phyloP scores from a whole-genome alignment of 208 protist species.

The Trypanosoma scelopori region DNA sequence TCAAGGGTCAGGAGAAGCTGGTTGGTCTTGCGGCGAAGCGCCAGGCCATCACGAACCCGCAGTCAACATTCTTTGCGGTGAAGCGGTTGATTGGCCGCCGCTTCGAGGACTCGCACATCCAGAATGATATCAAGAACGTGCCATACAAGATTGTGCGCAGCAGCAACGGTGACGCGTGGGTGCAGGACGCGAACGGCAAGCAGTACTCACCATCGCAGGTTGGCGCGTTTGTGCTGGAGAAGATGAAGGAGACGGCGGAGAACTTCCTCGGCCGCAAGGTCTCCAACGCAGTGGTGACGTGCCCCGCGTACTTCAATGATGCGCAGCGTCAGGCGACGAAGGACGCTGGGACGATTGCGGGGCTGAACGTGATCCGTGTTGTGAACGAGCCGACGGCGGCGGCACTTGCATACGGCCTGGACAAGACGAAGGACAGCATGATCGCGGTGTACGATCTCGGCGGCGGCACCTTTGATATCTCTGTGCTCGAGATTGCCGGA shows the following conservation, averaged over 20 bases:
- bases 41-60: not conserved
- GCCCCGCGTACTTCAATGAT: conserved; percentile 98
- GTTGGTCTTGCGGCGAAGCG: conserved; percentile 39
- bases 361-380: conserved; percentile 95
- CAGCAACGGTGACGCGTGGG: conserved; percentile 95
- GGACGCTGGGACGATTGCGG: conserved; percentile 96
- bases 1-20: conserved; percentile 66
- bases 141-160: conserved; percentile 32
- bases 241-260: conserved; percentile 95
- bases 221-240: conserved; percentile 94
- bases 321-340: conserved; percentile 97
- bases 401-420: conserved; percentile 96
- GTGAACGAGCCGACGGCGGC: conserved; percentile 98
- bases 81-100: not conserved
- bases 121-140: not conserved
- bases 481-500: conserved; percentile 97
- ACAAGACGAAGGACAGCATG: conserved; percentile 71
- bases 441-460: conserved; percentile 33
- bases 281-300: conserved; percentile 95
- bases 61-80: not conserved
- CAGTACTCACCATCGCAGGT: conserved; percentile 96
- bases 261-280: conserved; percentile 93
- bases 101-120: not conserved
- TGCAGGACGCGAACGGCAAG: conserved; percentile 80
- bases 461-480: conserved; percentile 97